Conservation (phyloP, 208 protist species). For the Trypanosoma cruzi region DNA sequence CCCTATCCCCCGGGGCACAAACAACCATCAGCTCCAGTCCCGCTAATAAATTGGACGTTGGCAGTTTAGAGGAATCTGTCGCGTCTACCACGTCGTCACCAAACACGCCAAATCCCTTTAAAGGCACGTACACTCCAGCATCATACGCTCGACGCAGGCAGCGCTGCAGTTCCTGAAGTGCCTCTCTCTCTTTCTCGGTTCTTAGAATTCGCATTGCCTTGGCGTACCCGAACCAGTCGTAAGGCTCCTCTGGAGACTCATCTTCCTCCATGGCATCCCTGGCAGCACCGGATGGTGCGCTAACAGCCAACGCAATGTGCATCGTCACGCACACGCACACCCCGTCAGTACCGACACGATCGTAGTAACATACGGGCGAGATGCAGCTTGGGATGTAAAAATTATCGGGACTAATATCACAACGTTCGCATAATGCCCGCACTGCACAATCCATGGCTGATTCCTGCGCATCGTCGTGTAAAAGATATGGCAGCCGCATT, state of each 20-base stretch:
- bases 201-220: conserved; percentile 42
- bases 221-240: conserved; percentile 76
- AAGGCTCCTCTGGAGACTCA: conserved; percentile 59
- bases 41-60: conserved; percentile 19
- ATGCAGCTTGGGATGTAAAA: conserved; percentile 76
- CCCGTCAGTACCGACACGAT: neutral
- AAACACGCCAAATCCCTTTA: conserved; percentile 71
- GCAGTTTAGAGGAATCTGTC: neutral
- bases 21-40: conserved; percentile 51
- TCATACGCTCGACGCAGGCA: conserved; percentile 42
- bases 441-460: conserved; percentile 66
- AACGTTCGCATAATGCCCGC: conserved; percentile 70
- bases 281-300: conserved; percentile 51
- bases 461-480: conserved; percentile 40
- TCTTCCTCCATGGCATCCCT: conserved; percentile 64
- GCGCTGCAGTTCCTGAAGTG: conserved; percentile 41
- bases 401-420: conserved; percentile 84
- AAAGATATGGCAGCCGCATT: conserved; percentile 47
- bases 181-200: conserved; percentile 49
- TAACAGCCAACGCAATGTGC: conserved; percentile 64
- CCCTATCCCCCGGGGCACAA: conserved; percentile 36
- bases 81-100: conserved; percentile 44
- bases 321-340: conserved; percentile 46
- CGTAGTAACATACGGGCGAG: conserved; percentile 66
- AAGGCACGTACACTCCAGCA: conserved; percentile 58